Percentiles rank a stretch among this genome's conserved stretches.
These are phyloP conservation scores for Populus alba DNA, from an alignment of 345 rosid species.

Conservation along the genomic window DNA sequence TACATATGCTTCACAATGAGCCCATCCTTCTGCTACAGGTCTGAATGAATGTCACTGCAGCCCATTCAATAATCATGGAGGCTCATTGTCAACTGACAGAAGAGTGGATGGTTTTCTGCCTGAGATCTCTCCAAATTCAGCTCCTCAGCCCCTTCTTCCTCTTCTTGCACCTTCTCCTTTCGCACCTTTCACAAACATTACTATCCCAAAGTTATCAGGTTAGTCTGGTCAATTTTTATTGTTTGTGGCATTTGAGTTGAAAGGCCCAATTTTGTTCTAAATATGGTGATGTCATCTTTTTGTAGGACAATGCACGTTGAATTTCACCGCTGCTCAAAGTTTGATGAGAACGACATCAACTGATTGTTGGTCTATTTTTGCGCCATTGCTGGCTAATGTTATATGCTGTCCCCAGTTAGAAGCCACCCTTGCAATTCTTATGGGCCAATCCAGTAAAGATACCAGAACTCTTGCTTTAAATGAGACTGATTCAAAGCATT, in stretches of 20 bases:
- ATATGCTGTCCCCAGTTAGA: constrained; percentile 94
- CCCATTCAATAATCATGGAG: constrained; percentile 18
- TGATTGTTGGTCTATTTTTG: constrained; percentile 75
- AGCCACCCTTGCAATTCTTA: constrained; percentile 69
- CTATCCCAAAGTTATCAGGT: constrained; percentile 84
- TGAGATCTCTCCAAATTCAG: constrained; percentile 56
- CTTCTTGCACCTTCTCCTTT: constrained; percentile 88
- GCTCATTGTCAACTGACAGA: constrained; percentile 16
- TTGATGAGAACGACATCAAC: constrained; percentile 73
- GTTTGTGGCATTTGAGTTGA: background rate
- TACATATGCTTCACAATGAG: background rate
- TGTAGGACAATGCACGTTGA: constrained; percentile 68
- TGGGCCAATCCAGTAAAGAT: constrained; percentile 72
- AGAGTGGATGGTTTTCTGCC: constrained; percentile 48
- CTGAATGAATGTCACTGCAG: constrained; percentile 33
- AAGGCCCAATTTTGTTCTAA: constrained; percentile 4
- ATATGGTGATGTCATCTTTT: constrained; percentile 7
- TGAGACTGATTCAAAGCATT: constrained; percentile 57
- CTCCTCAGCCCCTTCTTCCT: constrained; percentile 92
- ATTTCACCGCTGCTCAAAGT: constrained; percentile 67
- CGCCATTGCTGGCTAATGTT: constrained; percentile 82
- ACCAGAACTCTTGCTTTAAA: constrained; percentile 68
- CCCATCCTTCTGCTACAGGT: constrained; percentile 42
- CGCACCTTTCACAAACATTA: constrained; percentile 65
- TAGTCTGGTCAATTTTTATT: background rate